Evolutionary conservation across 1,139 yeast species (phyloP).

Genomic region (Taphrina communis): DNA sequence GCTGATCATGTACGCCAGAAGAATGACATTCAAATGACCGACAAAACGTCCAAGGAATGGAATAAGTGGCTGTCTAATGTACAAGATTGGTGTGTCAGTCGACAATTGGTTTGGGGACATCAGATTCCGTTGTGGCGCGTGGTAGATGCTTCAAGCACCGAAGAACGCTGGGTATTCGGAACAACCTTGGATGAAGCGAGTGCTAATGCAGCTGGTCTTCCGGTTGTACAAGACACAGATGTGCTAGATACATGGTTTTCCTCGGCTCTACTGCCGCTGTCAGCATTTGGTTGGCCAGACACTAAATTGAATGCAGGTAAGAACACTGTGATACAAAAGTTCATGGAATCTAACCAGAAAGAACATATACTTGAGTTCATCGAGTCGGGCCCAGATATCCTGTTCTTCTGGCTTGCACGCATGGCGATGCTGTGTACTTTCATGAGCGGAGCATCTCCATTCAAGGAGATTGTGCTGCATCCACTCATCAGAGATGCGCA

Average conservation of each 20-base stretch:
- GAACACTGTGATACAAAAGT: not conserved
- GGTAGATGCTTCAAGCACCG: not conserved
- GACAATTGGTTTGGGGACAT: slow-evolving; percentile 44
- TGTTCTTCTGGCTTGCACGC: slow-evolving; percentile 44
- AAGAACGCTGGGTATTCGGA: slow-evolving; percentile 43
- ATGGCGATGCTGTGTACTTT: slow-evolving; percentile 44
- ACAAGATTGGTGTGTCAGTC: slow-evolving; percentile 44
- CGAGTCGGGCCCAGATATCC: slow-evolving; percentile 44
- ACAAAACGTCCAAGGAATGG: slow-evolving; percentile 36
- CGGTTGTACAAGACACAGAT: slow-evolving; percentile 42
- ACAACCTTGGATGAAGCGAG: slow-evolving; percentile 24
- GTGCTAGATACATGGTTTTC: slow-evolving; percentile 45
- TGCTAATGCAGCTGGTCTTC: slow-evolving; percentile 27
- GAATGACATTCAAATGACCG: slow-evolving; percentile 7
- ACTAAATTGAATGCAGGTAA: slow-evolving; percentile 53
- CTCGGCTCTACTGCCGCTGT: slow-evolving; percentile 43
- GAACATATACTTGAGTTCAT: slow-evolving; percentile 35
- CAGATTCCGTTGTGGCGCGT: slow-evolving; percentile 41
- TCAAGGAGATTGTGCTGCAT: slow-evolving; percentile 43
- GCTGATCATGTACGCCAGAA: slow-evolving; percentile 32
- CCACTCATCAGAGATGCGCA: slow-evolving; percentile 43
- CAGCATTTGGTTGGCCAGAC: slow-evolving; percentile 49
- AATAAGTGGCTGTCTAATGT: slow-evolving; percentile 40
- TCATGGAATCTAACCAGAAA: not conserved
- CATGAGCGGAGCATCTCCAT: slow-evolving; percentile 38